Percentiles rank a stretch among this genome's conserved stretches.
Evolutionary conservation across 1,284 basidiomycete genomes (phyloP).

Genomic region (Cutaneotrichosporon mucoides): DNA sequence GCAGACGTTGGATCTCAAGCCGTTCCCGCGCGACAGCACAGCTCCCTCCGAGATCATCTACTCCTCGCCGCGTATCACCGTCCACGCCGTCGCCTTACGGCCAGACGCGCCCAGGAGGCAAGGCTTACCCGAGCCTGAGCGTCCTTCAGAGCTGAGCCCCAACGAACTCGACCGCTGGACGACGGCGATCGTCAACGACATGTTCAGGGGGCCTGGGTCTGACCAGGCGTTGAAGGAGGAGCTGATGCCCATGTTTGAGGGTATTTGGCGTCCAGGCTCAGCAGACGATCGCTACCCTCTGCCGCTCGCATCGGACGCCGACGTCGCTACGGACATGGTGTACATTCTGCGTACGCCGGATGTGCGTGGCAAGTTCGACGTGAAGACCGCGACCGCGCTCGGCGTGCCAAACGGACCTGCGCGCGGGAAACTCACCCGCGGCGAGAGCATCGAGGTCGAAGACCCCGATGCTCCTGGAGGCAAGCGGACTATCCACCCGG

Average conservation of each 20-base stretch:
- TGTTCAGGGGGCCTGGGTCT: slow-evolving; percentile 20
- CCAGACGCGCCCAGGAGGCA: background rate
- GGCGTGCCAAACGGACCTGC: slow-evolving; percentile 62
- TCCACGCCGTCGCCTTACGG: slow-evolving; percentile 30
- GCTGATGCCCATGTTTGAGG: slow-evolving; percentile 1
- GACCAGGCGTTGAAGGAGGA: slow-evolving; percentile 1
- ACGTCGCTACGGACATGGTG: slow-evolving; percentile 42
- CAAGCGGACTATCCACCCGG: slow-evolving; percentile 52
- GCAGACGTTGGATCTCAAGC: slow-evolving; percentile 10
- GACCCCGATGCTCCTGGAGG: slow-evolving; percentile 53
- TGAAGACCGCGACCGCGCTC: slow-evolving; percentile 60
- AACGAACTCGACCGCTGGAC: slow-evolving; percentile 2
- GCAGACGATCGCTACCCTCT: slow-evolving; percentile 25
- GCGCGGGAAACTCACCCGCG: slow-evolving; percentile 48
- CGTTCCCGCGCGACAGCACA: slow-evolving; percentile 13
- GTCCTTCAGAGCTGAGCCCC: slow-evolving; percentile 3
- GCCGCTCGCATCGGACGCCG: slow-evolving; percentile 25
- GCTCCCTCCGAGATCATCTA: slow-evolving; percentile 24
- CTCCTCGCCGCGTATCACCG: slow-evolving; percentile 25
- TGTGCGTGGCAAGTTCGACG: slow-evolving; percentile 82
- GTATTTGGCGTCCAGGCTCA: slow-evolving; percentile 2
- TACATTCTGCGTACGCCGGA: slow-evolving; percentile 75
- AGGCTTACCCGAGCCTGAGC: background rate
- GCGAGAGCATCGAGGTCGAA: slow-evolving; percentile 49
- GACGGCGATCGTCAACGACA: slow-evolving; percentile 21